Conservation (phyloP, 257 asterid genomes). For the Nicotiana attenuata region DNA sequence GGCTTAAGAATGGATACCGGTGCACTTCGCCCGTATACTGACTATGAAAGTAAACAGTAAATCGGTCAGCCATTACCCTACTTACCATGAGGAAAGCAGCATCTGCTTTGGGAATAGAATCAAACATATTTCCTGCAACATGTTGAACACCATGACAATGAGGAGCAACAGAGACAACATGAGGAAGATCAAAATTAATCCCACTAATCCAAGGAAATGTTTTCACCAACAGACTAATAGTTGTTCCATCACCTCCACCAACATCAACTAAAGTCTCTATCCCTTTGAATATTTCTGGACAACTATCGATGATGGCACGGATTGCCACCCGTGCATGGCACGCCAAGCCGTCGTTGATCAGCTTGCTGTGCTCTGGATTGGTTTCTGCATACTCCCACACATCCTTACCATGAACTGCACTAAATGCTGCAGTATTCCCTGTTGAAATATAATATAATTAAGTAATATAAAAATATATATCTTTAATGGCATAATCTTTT, state of each 20-base stretch:
- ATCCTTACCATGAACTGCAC: constrained; percentile 39
- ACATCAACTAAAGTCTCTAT: constrained; percentile 54
- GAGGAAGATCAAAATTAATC: constrained; percentile 60
- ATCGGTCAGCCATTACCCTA: background rate
- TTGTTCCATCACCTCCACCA: constrained; percentile 69
- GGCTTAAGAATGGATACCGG: too few relatives aligned
- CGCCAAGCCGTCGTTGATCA: constrained; percentile 51
- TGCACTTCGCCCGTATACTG: too few relatives aligned
- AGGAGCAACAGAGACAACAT: constrained; percentile 41
- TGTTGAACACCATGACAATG: constrained; percentile 32
- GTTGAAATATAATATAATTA: background rate
- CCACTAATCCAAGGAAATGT: constrained; percentile 52
- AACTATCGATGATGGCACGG: constrained; percentile 24
- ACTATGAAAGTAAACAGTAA: too few relatives aligned
- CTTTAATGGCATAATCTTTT: background rate
- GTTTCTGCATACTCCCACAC: constrained; percentile 35
- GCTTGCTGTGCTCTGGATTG: constrained; percentile 37
- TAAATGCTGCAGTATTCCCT: constrained; percentile 25
- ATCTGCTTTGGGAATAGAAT: constrained; percentile 52
- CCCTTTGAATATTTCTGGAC: constrained; percentile 41
- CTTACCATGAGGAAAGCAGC: constrained; percentile 57
- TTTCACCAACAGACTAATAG: constrained; percentile 36
- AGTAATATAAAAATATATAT: background rate
- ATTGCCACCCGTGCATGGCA: constrained; percentile 29
- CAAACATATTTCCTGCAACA: constrained; percentile 62